phyloP scores from a whole-genome alignment of 148 eudicot species.

The Arctostaphylos glauca region DNA sequence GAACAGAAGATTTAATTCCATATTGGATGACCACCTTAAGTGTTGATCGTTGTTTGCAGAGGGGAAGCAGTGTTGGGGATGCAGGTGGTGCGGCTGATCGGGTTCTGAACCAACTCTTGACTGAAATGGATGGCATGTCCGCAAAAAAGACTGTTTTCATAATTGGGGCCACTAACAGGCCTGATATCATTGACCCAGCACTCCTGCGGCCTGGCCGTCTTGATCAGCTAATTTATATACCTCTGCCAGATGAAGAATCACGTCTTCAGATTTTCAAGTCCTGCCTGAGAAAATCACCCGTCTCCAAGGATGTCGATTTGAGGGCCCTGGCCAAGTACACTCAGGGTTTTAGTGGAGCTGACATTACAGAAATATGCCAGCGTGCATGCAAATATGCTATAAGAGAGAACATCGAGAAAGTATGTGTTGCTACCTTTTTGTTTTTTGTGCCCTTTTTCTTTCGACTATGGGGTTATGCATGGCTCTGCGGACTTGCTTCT shows the following conservation, averaged over 20 bases:
- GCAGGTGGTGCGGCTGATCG: conserved; percentile 60
- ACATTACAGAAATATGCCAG: conserved; percentile 52
- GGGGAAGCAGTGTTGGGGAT: conserved; percentile 48
- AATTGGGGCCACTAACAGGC: conserved; percentile 53
- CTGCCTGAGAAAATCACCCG: conserved; percentile 48
- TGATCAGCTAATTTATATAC: conserved; percentile 53
- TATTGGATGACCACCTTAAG: neutral
- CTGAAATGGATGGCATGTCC: conserved; percentile 60
- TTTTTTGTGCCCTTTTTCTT: neutral
- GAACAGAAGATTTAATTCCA: neutral
- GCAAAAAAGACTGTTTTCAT: conserved; percentile 55
- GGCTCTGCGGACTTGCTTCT: neutral
- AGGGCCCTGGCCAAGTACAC: conserved; percentile 51
- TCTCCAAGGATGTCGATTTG: conserved; percentile 48
- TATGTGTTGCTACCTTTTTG: conserved; percentile 14
- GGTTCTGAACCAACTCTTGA: conserved; percentile 51
- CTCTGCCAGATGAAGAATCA: conserved; percentile 50
- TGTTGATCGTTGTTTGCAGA: conserved; percentile 23
- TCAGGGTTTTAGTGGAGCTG: conserved; percentile 50
- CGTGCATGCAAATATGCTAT: conserved; percentile 58
- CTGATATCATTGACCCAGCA: conserved; percentile 55
- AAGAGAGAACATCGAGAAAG: conserved; percentile 56
- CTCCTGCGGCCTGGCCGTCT: conserved; percentile 53
- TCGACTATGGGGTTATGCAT: neutral
- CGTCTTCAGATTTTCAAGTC: conserved; percentile 51